phyloP scores from a whole-genome alignment of 75 land plant species.

The Cunninghamia lanceolata region DNA sequence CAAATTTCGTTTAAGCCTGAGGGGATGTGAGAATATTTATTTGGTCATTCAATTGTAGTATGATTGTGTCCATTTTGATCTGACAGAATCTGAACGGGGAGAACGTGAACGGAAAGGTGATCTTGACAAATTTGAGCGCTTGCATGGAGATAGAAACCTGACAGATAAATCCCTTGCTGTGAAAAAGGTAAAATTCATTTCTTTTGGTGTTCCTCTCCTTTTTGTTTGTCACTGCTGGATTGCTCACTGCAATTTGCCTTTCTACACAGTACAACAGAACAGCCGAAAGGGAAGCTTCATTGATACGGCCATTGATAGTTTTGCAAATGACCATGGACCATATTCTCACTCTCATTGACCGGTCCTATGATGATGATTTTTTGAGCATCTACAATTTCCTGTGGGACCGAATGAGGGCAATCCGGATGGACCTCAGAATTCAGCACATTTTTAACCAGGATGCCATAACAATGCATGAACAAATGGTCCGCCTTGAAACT shows the following conservation, averaged over 20 bases:
- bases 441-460: constrained; percentile 84
- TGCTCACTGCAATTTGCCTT: neutral
- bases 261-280: constrained; percentile 83
- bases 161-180: constrained; percentile 76
- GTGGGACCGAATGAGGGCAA: constrained; percentile 98
- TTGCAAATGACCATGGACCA: constrained; percentile 76
- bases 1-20: neutral
- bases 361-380: constrained; percentile 68
- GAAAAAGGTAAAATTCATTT: constrained; percentile 33
- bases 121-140: constrained; percentile 81
- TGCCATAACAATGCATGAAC: constrained; percentile 90
- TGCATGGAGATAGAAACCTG: constrained; percentile 95
- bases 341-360: constrained; percentile 65
- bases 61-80: constrained; percentile 6
- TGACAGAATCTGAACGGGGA: constrained; percentile 76
- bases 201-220: neutral
- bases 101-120: constrained; percentile 98
- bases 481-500: constrained; percentile 60
- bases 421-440: constrained; percentile 97
- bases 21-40: neutral
- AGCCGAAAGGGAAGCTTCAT: constrained; percentile 74
- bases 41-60: neutral
- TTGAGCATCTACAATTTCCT: constrained; percentile 82
- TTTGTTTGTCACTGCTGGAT: neutral
- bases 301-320: constrained; percentile 89